Evolutionary conservation across 2,329 filamentous ascomycete species (phyloP).

Genomic region (Colletotrichum brevisporum): DNA sequence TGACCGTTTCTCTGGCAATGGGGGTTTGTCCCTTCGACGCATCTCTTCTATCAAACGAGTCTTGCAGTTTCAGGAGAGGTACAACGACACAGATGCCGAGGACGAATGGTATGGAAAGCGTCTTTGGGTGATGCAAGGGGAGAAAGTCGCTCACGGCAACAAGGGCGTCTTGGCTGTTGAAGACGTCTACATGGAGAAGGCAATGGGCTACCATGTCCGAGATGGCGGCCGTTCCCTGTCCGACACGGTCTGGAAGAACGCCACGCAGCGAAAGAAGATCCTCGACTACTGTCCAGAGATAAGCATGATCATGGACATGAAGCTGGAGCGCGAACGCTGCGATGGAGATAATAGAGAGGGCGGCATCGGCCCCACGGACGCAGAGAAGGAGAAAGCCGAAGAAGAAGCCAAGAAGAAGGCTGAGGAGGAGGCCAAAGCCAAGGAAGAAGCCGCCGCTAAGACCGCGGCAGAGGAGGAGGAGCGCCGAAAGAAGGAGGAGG

Average conservation of each 20-base stretch:
- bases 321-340: conserved; percentile 64
- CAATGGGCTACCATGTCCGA: conserved; percentile 69
- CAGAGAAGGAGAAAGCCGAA: conserved; percentile 22
- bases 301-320: conserved; percentile 70
- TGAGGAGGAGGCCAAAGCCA: conserved; percentile 33
- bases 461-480: conserved; percentile 15
- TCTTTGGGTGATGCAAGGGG: conserved; percentile 61
- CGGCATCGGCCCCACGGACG: conserved; percentile 41
- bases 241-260: conserved; percentile 63
- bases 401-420: conserved; percentile 35
- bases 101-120: conserved; percentile 69
- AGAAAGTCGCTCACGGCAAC: conserved; percentile 59
- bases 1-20: conserved; percentile 66
- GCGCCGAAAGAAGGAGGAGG: conserved; percentile 24
- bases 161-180: conserved; percentile 64
- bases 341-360: conserved; percentile 51
- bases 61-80: conserved; percentile 63
- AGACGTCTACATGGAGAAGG: conserved; percentile 62
- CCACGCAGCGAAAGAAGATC: conserved; percentile 59
- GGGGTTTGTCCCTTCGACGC: conserved; percentile 67
- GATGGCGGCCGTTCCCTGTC: conserved; percentile 58
- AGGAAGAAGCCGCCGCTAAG: conserved; percentile 22
- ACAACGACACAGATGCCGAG: conserved; percentile 65
- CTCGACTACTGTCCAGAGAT: conserved; percentile 71
- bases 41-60: conserved; percentile 65